Evolutionary conservation across 2,329 filamentous ascomycete species (phyloP).

Genomic region (Phialophora tarda): DNA sequence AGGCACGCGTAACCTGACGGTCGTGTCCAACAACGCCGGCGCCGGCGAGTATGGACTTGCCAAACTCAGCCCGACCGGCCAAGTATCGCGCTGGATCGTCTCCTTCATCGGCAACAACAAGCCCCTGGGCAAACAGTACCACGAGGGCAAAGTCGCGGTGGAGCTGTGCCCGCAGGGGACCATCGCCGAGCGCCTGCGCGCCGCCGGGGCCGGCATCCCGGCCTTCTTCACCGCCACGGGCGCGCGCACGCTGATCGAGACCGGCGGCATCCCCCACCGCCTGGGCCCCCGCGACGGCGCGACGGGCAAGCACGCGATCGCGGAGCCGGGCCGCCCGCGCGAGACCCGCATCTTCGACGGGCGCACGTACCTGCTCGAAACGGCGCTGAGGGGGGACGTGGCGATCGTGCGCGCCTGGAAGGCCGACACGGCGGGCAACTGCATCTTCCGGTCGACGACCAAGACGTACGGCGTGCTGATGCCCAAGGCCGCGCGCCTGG

Average conservation of each 20-base stretch:
- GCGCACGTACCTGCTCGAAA: conserved; percentile 76
- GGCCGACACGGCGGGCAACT: conserved; percentile 77
- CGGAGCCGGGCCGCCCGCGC: conserved; percentile 68
- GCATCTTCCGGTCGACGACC: conserved; percentile 76
- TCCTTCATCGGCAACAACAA: conserved; percentile 83
- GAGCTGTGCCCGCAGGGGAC: conserved; percentile 93
- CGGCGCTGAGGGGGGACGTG: conserved; percentile 74
- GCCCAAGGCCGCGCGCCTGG: conserved; percentile 78
- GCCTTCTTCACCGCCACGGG: conserved; percentile 84
- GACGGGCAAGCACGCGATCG: conserved; percentile 72
- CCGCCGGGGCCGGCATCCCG: conserved; percentile 86
- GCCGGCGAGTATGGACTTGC: conserved; percentile 71
- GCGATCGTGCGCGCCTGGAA: conserved; percentile 79
- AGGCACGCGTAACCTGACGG: conserved; percentile 67
- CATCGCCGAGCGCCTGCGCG: conserved; percentile 83
- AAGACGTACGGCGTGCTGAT: conserved; percentile 77
- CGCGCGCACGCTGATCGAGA: conserved; percentile 59
- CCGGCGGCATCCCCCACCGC: conserved; percentile 67
- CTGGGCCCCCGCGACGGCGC: conserved; percentile 64
- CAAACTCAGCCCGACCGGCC: conserved; percentile 71
- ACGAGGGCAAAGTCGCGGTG: conserved; percentile 83
- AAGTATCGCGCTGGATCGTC: conserved; percentile 73
- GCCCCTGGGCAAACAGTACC: conserved; percentile 87
- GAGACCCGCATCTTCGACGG: conserved; percentile 76
- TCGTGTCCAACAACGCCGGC: conserved; percentile 82